Evolutionary conservation across 2,329 filamentous ascomycete genomes (phyloP).

Genomic region (Periconia digitata): DNA sequence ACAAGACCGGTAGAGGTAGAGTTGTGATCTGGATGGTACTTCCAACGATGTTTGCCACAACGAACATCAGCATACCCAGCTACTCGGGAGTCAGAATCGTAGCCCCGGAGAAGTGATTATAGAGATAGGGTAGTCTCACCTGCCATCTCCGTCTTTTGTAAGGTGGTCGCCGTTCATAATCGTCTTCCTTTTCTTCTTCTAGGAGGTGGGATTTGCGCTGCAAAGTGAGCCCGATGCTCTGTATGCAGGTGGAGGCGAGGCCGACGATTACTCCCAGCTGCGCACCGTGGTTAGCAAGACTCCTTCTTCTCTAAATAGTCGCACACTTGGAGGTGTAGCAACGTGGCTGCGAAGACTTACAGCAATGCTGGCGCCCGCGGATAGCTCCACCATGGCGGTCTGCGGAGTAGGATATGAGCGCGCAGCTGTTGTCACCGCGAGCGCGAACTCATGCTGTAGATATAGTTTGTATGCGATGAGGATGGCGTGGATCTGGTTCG

Average conservation of each 20-base stretch:
- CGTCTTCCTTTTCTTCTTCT: slow-evolving; percentile 86
- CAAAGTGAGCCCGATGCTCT: slow-evolving; percentile 90
- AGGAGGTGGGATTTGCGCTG: slow-evolving; percentile 98
- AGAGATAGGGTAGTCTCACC: slow-evolving; percentile 41
- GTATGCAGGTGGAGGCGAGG: slow-evolving; percentile 87
- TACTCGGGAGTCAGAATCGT: slow-evolving; percentile 21
- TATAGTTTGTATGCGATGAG: neutral
- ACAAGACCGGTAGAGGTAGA: slow-evolving; percentile 88
- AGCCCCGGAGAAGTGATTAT: neutral
- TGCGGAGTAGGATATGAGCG: slow-evolving; percentile 19
- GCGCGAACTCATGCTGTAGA: slow-evolving; percentile 30
- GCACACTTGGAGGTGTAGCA: neutral
- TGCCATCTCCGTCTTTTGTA: slow-evolving; percentile 94
- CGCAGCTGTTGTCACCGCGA: slow-evolving; percentile 32
- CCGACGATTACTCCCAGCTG: slow-evolving; percentile 93
- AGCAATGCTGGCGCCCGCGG: slow-evolving; percentile 45
- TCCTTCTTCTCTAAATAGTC: neutral
- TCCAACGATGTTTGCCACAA: slow-evolving; percentile 89
- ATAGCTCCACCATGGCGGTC: slow-evolving; percentile 44
- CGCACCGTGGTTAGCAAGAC: slow-evolving; percentile 8
- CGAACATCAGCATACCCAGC: slow-evolving; percentile 94
- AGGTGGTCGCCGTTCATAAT: slow-evolving; percentile 79
- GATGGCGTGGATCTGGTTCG: neutral
- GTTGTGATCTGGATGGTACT: slow-evolving; percentile 98
- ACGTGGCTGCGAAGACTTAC: slow-evolving; percentile 27